Evolutionary conservation across 1,284 basidiomycete genomes (phyloP), one percentile per base, ranked within the genome.

Genomic region (Ustilago crameri): DNA sequence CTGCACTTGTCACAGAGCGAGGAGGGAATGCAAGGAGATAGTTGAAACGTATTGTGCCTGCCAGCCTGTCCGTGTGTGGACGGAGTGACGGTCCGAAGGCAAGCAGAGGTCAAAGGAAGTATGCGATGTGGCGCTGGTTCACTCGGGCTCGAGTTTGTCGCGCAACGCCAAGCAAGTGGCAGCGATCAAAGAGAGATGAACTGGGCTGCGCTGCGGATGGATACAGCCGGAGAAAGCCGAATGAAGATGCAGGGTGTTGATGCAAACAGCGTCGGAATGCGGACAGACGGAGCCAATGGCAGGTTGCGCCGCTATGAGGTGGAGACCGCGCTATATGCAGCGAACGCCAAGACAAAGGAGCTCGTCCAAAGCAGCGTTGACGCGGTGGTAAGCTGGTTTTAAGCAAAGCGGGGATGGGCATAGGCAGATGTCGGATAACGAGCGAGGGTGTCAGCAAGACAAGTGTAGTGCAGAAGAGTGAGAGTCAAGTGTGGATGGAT

Each of bases 161-260:
- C 30, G 12, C 22, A 38, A n/a, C 30, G 47, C 22, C 20, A 34
- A 41, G 41, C n/a, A n/a, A 35, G 23, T 42, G 24, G 40, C 38
- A 48, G 46, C 42, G 53, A 49, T 48, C 40, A 30, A 43, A 7
- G 40, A n/a, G 17, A 22, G 40, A 49, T 49, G 46, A 56, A 56
- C 32, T 20, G 7, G 38, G 17, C 15, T 15, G 22, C 22, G 17
- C 15, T 15, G 22, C 22, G 27, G 38, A 46, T n/a, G 18, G 27
- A 32, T 34, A 7, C 10, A 34, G 15, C 41, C 45, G 52, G 37
- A 54, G 35, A 15, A 41, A 22, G 26, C 44, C 52, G 44, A 54
- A 32, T 7, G n/a, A 37, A 32, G 45, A 34, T 17, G 41, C 51
- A 24, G 41, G 32, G 52, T 35, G 17, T 37, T 30, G 17, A 40